Evolutionary conservation across 495 filamentous ascomycete species (phyloP), one percentile per base, ranked within the genome.

Genomic region (Penicillium coffeae): DNA sequence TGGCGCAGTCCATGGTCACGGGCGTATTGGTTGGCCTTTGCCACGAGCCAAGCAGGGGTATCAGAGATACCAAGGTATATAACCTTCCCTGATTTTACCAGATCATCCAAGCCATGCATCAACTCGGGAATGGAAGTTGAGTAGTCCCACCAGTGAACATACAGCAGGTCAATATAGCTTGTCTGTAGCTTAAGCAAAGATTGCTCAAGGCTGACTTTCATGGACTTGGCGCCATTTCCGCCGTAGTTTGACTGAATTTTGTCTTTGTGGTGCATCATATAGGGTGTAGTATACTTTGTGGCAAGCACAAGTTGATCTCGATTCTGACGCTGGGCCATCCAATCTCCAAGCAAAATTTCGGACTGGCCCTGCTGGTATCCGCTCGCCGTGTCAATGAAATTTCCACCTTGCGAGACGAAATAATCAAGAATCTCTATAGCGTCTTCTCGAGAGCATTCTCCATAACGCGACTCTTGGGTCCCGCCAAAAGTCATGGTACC

Each of bases 101-200:
- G 61, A 35, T 65, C 57, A 62, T 88, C 80, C 14, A 89, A 74
- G 3, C 71, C 70, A 22, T 85, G 80, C 85, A 89, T 89, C 7
- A 88, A 48, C 57, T 89, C 85, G 10, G 77, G 74, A 47, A 89
- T 82, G 3, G 73, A 74, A 16, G 76, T 79, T 0, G 74, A 71
- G 54, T 71, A 79, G 52, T 88, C 84, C 83, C 84, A 89, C 77
- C 74, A 83, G 58, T 87, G 83, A 6, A 83, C 68, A 39, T 81
- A 83, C 16, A 88, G 80, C 83, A 85, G 87, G 44, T 88, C 85
- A 33, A 89, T 80, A 50, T 88, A 89, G 38, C 71, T 63, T 0
- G 84, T 88, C 59, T 81, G 73, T 3, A 88, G 70, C 55, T 84
- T 86, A n/a, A n/a, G n/a, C n/a, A n/a, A n/a, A n/a, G n/a, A n/a